Base-by-base conservation (phyloP, 202 grass and related monocot genomes). In the Miscanthus sacchariflorus region DNA sequence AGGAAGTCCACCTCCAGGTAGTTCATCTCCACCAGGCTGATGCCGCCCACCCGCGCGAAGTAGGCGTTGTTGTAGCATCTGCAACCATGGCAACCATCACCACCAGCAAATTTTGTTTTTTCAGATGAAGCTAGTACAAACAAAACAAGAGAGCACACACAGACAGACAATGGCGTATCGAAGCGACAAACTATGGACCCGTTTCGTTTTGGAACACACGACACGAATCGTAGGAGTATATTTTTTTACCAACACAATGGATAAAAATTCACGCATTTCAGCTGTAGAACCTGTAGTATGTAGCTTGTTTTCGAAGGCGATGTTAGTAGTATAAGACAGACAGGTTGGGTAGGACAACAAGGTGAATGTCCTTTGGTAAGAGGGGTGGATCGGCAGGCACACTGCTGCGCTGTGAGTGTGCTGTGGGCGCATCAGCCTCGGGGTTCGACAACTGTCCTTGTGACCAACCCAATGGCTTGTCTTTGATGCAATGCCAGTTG, bases 11-110 rank as follows among this genome's bases (percentile, higher is more conserved):
- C 91, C 88, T 99, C 97, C 49, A 99, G 67, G 87, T 95, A 96
- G 85, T 99, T 99, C 88, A 99, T 99, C 94, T 99, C 97, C 90
- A 91, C 90, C 43, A 96, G 71, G 90, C 86, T 99, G 87, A 99
- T 95, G 77, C 97, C 97, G 72, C 97, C 97, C 40, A 99, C 89
- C 49, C 92, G 96, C 24, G 97, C 97, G 73, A 95, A 99, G 90
- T 95, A 97, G 21, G 94, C 94, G 79, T 99, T 99, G 93, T 95
- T 95, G 88, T 93, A 99, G 79, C 93, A 93, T 97, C 97, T 98
- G 65, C 27, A 65, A 38, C 36, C 5, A 38, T 38, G 36, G 73
- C 38, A 59, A 1, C 25, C 24, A 35, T 0, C 56, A 68, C 0
- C 23, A 69, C 1, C 68, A 9, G 13, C 71, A 15, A 15, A 15